Percentiles rank a stretch among this genome's conserved stretches.
These are phyloP conservation scores for Ambrosia artemisiifolia DNA, from an alignment of 129 eudicot genomes.

Conservation along the genomic window DNA sequence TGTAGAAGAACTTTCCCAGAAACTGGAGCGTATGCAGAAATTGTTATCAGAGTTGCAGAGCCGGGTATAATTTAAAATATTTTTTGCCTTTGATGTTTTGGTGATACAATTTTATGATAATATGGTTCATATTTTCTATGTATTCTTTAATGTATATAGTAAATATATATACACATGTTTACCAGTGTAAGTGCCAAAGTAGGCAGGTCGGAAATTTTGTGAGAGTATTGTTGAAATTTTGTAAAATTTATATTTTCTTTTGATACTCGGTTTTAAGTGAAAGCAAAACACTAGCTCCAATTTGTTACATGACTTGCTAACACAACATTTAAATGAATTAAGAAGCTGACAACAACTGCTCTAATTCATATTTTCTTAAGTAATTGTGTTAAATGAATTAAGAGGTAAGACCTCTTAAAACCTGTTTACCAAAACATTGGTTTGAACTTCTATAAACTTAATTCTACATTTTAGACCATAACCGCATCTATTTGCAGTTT, in stretches of 20 bases:
- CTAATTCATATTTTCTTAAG: no score
- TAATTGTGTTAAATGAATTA: no score
- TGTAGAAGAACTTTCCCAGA: conserved; percentile 51
- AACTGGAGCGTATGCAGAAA: conserved; percentile 69
- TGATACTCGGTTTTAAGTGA: background rate
- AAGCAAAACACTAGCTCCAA: no score
- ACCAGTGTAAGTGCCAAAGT: conserved; percentile 24
- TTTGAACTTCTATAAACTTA: no score
- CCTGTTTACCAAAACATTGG: no score
- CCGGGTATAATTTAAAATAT: conserved; percentile 22
- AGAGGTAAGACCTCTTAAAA: no score
- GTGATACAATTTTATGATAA: conserved; percentile 20
- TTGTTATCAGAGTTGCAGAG: conserved; percentile 51
- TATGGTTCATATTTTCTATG: conserved; percentile 17
- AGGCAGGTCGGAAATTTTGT: conserved; percentile 32
- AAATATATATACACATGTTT: conserved; percentile 16
- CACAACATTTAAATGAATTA: no score
- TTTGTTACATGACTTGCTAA: no score
- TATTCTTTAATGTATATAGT: conserved; percentile 54
- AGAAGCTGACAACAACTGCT: no score
- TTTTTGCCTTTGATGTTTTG: background rate
- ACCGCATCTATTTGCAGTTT: no score
- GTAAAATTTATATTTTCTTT: conserved; percentile 1
- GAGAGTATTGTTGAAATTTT: background rate
- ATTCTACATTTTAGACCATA: no score